Evolutionary conservation across 805 yeast genomes (phyloP).

Genomic region (Wickerhamia fluorescens): DNA sequence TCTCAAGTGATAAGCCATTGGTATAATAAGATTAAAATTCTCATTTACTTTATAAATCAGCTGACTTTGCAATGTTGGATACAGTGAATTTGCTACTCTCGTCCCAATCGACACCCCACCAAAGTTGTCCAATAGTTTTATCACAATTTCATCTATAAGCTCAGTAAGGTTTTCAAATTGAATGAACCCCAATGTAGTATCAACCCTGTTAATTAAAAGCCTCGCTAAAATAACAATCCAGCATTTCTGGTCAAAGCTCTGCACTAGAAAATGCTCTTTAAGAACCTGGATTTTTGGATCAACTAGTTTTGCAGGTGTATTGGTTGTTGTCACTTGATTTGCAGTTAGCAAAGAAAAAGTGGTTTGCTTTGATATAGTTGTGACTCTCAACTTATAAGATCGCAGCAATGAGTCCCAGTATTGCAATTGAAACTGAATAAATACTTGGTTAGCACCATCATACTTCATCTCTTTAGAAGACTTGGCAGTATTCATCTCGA

Average conservation of each 20-base stretch:
- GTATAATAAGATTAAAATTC: conserved; percentile 21
- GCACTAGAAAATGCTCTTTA: conserved; percentile 19
- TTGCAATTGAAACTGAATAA: conserved; percentile 26
- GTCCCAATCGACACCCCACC: conserved; percentile 16
- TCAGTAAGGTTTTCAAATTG: conserved; percentile 20
- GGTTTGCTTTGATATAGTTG: conserved; percentile 23
- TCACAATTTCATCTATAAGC: conserved; percentile 19
- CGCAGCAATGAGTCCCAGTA: conserved; percentile 17
- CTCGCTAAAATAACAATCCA: conserved; percentile 26
- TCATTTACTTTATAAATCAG: conserved; percentile 21
- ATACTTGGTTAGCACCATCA: conserved; percentile 15
- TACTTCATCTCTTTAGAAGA: conserved; percentile 13
- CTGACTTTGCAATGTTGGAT: conserved; percentile 17
- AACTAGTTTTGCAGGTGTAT: conserved; percentile 10
- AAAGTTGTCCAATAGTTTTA: conserved; percentile 20
- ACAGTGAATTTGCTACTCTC: conserved; percentile 9
- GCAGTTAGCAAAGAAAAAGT: conserved; percentile 15
- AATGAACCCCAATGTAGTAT: conserved; percentile 27
- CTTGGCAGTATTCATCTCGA: conserved; percentile 25
- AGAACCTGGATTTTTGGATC: conserved; percentile 15
- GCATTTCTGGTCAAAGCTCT: conserved; percentile 25
- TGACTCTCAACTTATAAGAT: conserved; percentile 21
- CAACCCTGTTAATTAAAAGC: conserved; percentile 26
- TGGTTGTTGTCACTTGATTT: conserved; percentile 10
- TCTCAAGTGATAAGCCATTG: conserved; percentile 26